Conservation (phyloP, 208 protist species). For the Trypanosoma mega region DNA sequence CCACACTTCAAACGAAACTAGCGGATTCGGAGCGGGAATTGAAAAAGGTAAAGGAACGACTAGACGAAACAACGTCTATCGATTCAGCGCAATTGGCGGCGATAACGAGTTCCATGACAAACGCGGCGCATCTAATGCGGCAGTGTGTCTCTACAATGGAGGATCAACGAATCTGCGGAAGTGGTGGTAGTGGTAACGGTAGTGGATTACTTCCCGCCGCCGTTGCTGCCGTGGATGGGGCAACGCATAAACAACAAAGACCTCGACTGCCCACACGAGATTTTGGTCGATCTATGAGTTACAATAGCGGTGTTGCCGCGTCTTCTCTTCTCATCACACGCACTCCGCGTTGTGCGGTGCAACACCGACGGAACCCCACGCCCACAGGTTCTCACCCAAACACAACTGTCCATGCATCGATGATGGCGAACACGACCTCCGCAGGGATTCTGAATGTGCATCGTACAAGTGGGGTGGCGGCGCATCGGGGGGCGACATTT, state of each 20-base stretch:
- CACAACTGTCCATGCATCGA: too few relatives aligned
- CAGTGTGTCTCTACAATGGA: conserved; percentile 7
- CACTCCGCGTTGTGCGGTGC: not conserved
- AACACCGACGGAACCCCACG: too few relatives aligned
- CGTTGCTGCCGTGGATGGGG: too few relatives aligned
- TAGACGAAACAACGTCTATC: not conserved
- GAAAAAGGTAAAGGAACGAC: not conserved
- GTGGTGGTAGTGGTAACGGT: too few relatives aligned
- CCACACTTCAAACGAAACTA: not conserved
- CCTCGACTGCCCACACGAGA: not conserved
- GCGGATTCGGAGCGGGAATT: not conserved
- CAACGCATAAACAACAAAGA: not conserved
- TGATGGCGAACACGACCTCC: too few relatives aligned
- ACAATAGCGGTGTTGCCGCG: not conserved
- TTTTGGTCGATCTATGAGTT: conserved; percentile 16
- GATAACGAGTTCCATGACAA: conserved; percentile 12
- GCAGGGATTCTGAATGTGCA: too few relatives aligned
- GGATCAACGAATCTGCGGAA: not conserved
- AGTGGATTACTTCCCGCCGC: too few relatives aligned
- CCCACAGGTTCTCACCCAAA: too few relatives aligned
- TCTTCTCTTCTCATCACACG: not conserved
- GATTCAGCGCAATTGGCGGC: conserved; percentile 1
- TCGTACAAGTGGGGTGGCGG: too few relatives aligned
- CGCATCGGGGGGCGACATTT: too few relatives aligned
- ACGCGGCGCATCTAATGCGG: conserved; percentile 13